Base-by-base conservation (phyloP, 352 stramenopile genomes). In the Phytopythium mirpurense region DNA sequence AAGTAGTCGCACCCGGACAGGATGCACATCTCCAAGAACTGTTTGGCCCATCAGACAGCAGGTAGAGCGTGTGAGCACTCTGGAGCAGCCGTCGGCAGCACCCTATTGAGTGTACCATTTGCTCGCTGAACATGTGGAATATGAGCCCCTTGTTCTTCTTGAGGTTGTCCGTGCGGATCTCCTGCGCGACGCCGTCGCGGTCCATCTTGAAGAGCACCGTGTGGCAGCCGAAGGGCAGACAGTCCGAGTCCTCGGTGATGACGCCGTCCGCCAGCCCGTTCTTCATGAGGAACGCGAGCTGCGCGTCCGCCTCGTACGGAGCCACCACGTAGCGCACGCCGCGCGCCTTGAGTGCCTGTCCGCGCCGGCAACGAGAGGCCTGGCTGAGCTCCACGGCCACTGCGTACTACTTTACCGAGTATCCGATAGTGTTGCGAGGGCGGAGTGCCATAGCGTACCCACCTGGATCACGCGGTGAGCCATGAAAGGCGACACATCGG, bases 261-360 rank as follows among this genome's bases (percentile, higher is more conserved):
- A 98, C 93, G 35, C 83, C 83, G 54, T 99, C 90, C 15, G 94
- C 86, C n/a, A 96, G 56, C 9, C 72, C 70, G 23, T 71, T 63
- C 51, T 80, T 78, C 34, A 78, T 72, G 26, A 99, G 65, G 60
- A 86, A 98, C 4, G 95, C 93, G 51, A 99, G 79, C 70, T 99
- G 96, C 4, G 96, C 95, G 58, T 99, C 97, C 14, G 96, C 96
- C 75, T 99, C 97, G 62, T 99, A 99, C 10, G 96, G 96, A 10
- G 96, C 96, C 5, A 99, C 96, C 6, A 99, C 65, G 57, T 95
- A 98, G 7, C 76, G 38, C 32, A 99, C 80, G 11, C 75, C 79
- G 15, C 58, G 65, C 26, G 59, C 53, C 57, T 86, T 88, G 11
- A 90, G 56, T 14, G 62, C 57, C 80, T 89, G 40, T 3, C 1